Conservation (phyloP, 371 early-diverging fungal genomes). For the Furculomyces boomerangus region DNA sequence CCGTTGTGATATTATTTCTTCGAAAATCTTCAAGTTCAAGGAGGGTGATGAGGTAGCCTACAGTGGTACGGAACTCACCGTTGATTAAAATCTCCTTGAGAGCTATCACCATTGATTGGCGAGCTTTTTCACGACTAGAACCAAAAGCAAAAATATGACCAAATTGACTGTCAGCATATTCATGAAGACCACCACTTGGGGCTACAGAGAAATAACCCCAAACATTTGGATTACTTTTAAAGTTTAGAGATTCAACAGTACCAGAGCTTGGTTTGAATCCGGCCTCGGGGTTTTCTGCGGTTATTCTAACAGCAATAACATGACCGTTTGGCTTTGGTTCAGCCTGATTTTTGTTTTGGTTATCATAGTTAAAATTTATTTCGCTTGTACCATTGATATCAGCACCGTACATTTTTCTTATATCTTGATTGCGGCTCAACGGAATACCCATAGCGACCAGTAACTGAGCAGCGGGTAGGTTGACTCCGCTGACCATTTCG, state of each 20-base stretch:
- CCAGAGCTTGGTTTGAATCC: conserved; percentile 96
- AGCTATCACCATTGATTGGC: conserved; percentile 93
- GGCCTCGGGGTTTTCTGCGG: conserved; percentile 98
- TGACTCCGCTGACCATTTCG: conserved; percentile 96
- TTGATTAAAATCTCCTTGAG: conserved; percentile 95
- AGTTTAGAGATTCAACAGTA: conserved; percentile 88
- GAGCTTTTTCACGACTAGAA: conserved; percentile 76
- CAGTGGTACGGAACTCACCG: conserved; percentile 95
- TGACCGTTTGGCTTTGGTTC: conserved; percentile 91
- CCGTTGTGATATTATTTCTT: conserved; percentile 82
- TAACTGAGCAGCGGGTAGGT: conserved; percentile 93
- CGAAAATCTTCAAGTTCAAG: conserved; percentile 80
- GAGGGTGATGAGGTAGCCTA: conserved; percentile 88
- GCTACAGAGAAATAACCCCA: conserved; percentile 98
- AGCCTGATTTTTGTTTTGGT: conserved; percentile 53
- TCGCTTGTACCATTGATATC: conserved; percentile 56
- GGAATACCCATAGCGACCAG: conserved; percentile 97
- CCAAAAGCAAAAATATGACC: conserved; percentile 98
- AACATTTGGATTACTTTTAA: conserved; percentile 81
- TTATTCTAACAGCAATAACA: conserved; percentile 96
- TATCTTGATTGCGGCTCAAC: conserved; percentile 81
- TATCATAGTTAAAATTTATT: conserved; percentile 83
- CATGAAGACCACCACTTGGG: conserved; percentile 88
- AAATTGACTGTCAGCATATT: conserved; percentile 98
- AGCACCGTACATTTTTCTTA: conserved; percentile 83